A percentile compares a stretch with the other conserved stretches of the same genome.
These are phyloP conservation scores for Phytomonas francai DNA, from an alignment of 208 protist genomes.

Conservation along the genomic window DNA sequence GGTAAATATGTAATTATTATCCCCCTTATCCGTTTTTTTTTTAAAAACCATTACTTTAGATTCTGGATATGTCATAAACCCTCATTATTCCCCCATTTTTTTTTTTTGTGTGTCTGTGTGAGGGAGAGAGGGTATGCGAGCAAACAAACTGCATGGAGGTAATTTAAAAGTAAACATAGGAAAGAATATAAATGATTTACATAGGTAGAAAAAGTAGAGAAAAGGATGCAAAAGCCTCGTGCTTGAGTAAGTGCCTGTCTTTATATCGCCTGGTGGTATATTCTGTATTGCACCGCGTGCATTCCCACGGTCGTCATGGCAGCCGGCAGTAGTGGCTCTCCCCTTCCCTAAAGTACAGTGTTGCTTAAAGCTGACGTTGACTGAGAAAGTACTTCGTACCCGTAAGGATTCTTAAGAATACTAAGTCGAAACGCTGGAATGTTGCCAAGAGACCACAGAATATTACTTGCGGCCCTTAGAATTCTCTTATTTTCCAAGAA, in stretches of 20 bases:
- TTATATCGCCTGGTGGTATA: not conserved
- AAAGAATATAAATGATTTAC: not conserved
- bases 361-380: not conserved
- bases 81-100: not conserved
- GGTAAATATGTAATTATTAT: not conserved
- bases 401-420: constrained; percentile 63
- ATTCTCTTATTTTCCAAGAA: constrained; percentile 66
- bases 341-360: not conserved
- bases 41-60: too few species aligned
- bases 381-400: constrained; percentile 37
- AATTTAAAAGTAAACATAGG: not conserved
- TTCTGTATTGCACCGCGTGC: not conserved
- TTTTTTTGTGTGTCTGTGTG: too few species aligned
- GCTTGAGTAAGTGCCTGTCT: not conserved
- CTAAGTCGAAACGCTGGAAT: constrained; percentile 42
- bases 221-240: not conserved
- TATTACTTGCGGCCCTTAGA: constrained; percentile 58
- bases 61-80: not conserved
- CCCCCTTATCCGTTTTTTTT: not conserved
- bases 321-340: not conserved
- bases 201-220: not conserved
- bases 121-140: not conserved
- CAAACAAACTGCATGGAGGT: not conserved
- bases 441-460: constrained; percentile 82
- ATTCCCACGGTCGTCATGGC: not conserved